Base-by-base conservation (phyloP, 306 rosid genomes). In the Ochetophila trinervis region DNA sequence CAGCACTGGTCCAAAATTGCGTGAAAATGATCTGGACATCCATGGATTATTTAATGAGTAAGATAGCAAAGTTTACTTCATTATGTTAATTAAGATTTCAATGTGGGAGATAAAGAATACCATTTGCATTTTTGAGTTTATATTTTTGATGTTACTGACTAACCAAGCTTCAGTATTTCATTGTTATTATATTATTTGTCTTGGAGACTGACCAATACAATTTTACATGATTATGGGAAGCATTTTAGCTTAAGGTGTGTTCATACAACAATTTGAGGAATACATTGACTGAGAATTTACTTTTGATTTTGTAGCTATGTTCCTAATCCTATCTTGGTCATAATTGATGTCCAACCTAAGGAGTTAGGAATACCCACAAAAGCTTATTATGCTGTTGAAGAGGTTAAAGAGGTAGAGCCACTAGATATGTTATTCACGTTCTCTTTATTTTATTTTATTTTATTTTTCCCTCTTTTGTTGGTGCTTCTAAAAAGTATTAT, bases 331-430 rank as follows among this genome's bases (percentile, higher is more conserved):
- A 94, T 88, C 34, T 75, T 91, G 83, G 94, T 88, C 76, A 88
- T 91, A 69, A 88, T 91, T 71, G 96, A 86, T 74, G 96, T 91
- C 51, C 95, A 86, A 70, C 94, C 97, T 22, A 91, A 86, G 84
- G 97, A 88, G 75, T 69, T 88, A 69, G 97, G 97, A 65, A 91
- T 91, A 73, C 97, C 97, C 58, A 88, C 96, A n/a, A 91, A 91
- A 77, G 97, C 97, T 50, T 91, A 91, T 79, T 88, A 78, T 73
- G 97, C 79, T 1, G 94, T 91, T 21, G 96, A 91, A 77, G 96
- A 91, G 74, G 95, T 91, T 76, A 88, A 91, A 50, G 54, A 50
- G 21, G 21, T 50, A 16, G 54, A 50, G 54, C 21, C 54, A 50
- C 11, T 14, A 5, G 23, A n/a, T 50, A 2, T 5, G 8, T 50